phyloP scores from a whole-genome alignment of 2,329 filamentous ascomycete genomes.

The Talaromyces sp. region DNA sequence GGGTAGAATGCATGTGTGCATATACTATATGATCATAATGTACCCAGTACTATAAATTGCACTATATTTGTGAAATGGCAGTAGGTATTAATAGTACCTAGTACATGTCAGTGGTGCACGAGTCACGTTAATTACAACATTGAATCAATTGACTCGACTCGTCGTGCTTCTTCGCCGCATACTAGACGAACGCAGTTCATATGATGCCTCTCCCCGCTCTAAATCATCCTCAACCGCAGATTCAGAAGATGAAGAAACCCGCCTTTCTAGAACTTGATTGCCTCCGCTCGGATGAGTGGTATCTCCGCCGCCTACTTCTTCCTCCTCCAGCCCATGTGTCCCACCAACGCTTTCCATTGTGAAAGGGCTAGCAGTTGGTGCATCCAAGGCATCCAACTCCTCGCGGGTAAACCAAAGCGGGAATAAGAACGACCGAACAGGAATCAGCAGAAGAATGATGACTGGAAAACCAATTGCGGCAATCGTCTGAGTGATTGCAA shows the following conservation, averaged over 20 bases:
- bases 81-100: too few relatives aligned
- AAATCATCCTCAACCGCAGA: constrained; percentile 41
- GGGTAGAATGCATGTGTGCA: neutral
- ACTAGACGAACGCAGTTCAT: constrained; percentile 38
- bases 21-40: too few relatives aligned
- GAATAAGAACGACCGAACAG: constrained; percentile 65
- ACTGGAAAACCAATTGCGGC: constrained; percentile 80
- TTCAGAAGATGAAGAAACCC: constrained; percentile 27
- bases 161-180: constrained; percentile 33
- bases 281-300: constrained; percentile 12
- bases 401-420: constrained; percentile 62
- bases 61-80: too few relatives aligned
- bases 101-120: neutral
- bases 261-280: constrained; percentile 21
- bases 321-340: constrained; percentile 53
- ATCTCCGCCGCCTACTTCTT: constrained; percentile 8
- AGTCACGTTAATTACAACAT: neutral
- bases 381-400: constrained; percentile 68
- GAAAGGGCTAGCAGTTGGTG: constrained; percentile 73
- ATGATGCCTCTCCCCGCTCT: constrained; percentile 46
- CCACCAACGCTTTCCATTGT: constrained; percentile 77
- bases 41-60: too few relatives aligned
- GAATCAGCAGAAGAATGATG: constrained; percentile 70
- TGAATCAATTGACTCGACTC: constrained; percentile 25
- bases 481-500: constrained; percentile 81